Evolutionary conservation across 371 early-diverging fungal species (phyloP), one percentile per base, ranked within the genome.

Genomic region (Thermomucor indicae-seudaticae): DNA sequence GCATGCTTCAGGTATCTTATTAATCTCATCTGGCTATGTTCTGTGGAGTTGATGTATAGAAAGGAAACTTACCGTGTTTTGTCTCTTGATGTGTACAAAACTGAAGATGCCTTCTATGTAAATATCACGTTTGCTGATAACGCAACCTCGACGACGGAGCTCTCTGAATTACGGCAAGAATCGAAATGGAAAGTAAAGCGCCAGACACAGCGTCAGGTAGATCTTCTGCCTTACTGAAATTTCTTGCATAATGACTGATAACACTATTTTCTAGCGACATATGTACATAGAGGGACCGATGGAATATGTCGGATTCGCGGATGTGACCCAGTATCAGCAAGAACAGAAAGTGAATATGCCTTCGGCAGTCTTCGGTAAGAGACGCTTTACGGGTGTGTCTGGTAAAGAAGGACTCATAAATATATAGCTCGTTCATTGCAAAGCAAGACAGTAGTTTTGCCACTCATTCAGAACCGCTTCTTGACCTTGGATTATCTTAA

Each of bases 81-180:
- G 23, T 47, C 62, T 6, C 32, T 65, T 1, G 58, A 59, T 48
- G 40, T 61, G 12, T 57, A 65, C 34, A 62, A 65, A 39, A 68
- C 68, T 10, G n/a, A 49, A 10, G 17, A 43, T 7, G 30, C 41
- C 2, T 63, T 55, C 37, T 62, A 49, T 42, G 47, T 57, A 22
- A 58, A 60, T 19, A 51, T 63, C 2, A 63, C 58, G 0, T 63
- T 72, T 37, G 55, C 58, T 6, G 72, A 72, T 40, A 57, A 57
- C 35, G 30, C 34, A 2, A 57, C 52, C 10, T 17, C 35, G 0
- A 45, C 23, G 29, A 16, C 39, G 43, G 39, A 14, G 25, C 27
- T 51, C 5, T 49, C 29, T 57, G 63, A 42, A 14, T 34, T 55
- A 12, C 49, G 54, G 1, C 34, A 29, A 24, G 29, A 24, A 29